Evolutionary conservation across 2,329 filamentous ascomycete species (phyloP).

Genomic region (Calonectria hongkongensis): DNA sequence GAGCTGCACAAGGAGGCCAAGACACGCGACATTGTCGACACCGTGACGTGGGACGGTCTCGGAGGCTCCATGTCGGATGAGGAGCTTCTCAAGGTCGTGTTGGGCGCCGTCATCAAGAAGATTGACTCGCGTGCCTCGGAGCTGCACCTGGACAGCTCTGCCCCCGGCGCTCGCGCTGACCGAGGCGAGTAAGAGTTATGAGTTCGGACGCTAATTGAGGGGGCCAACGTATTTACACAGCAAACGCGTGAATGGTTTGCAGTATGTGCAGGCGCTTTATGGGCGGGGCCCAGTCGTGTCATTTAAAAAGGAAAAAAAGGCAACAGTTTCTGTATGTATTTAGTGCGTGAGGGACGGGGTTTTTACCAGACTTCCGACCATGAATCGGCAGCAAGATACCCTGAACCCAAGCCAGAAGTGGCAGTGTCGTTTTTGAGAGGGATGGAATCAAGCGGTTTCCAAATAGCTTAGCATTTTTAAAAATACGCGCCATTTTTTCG

Average conservation of each 20-base stretch:
- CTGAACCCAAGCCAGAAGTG: background rate
- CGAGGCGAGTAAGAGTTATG: background rate
- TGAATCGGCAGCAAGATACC: slow-evolving; percentile 1
- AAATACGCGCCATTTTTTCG: too few relatives aligned
- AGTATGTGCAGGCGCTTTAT: background rate
- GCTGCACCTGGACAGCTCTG: slow-evolving; percentile 27
- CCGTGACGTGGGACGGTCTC: slow-evolving; percentile 35
- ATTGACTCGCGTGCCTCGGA: slow-evolving; percentile 32
- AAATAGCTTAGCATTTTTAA: background rate
- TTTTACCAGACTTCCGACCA: background rate
- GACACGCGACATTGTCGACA: slow-evolving; percentile 41
- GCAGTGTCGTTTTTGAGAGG: slow-evolving; percentile 3
- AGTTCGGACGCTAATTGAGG: background rate
- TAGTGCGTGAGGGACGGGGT: background rate
- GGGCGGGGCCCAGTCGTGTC: background rate
- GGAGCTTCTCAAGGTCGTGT: slow-evolving; percentile 40
- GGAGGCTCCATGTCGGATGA: slow-evolving; percentile 29
- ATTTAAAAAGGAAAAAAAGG: background rate
- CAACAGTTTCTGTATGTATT: slow-evolving; percentile 2
- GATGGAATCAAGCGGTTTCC: background rate
- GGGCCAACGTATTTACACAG: background rate
- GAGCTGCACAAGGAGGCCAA: slow-evolving; percentile 40
- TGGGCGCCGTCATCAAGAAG: slow-evolving; percentile 41
- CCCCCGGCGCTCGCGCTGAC: slow-evolving; percentile 29
- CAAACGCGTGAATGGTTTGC: background rate